phyloP scores from a whole-genome alignment of 2,329 filamentous ascomycete species.

The Fusarium vanettenii region DNA sequence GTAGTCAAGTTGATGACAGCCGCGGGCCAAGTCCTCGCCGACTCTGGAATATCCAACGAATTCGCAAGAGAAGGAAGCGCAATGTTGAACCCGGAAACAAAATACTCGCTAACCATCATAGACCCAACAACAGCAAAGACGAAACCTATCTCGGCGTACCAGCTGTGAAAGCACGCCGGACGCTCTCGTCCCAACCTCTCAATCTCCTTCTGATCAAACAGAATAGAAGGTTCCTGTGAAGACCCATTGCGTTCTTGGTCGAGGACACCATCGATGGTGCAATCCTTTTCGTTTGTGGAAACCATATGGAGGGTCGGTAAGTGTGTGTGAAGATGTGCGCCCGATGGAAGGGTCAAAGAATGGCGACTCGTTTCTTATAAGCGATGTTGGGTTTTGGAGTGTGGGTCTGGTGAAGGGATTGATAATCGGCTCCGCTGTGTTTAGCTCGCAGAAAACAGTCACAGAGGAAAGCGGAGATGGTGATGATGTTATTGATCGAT shows the following conservation, averaged over 20 bases:
- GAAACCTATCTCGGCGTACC: constrained; percentile 70
- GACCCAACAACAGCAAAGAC: constrained; percentile 71
- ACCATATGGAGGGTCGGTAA: not conserved
- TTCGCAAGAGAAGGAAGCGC: constrained; percentile 74
- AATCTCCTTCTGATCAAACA: constrained; percentile 53
- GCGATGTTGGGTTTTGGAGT: not conserved
- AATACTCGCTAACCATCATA: constrained; percentile 77
- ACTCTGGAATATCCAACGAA: constrained; percentile 72
- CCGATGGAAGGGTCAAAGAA: not conserved
- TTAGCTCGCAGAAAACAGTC: not conserved
- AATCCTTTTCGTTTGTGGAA: constrained; percentile 5
- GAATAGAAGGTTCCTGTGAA: not conserved
- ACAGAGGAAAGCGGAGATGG: not conserved
- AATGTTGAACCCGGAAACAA: constrained; percentile 80
- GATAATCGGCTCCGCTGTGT: not conserved
- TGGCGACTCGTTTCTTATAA: not conserved
- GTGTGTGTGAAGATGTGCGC: not conserved
- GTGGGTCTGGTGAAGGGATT: not conserved
- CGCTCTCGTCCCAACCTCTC: constrained; percentile 72
- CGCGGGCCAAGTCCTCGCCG: constrained; percentile 72
- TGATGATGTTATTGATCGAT: not conserved
- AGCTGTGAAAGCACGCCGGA: constrained; percentile 64
- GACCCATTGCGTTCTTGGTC: not conserved
- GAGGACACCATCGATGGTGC: not conserved
- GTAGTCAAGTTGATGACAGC: constrained; percentile 70